These are phyloP conservation scores for Aplosporella prunicola DNA, from an alignment of 2,329 filamentous ascomycete genomes.

Conservation along the genomic window DNA sequence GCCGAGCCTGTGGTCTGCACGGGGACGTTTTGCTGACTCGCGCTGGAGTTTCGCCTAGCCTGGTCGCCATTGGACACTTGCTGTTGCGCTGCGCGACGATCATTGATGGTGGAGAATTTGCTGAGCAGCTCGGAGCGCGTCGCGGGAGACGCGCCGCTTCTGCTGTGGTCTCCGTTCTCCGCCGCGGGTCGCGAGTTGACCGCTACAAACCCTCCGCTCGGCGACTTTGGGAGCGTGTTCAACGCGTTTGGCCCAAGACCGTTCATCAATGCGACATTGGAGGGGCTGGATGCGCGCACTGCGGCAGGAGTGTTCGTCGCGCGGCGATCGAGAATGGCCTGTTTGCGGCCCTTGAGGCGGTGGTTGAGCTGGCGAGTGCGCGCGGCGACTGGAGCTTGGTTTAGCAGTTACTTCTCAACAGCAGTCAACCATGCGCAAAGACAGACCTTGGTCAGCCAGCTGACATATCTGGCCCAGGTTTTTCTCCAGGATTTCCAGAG, in stretches of 20 bases:
- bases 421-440: background rate
- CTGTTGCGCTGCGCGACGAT: constrained; percentile 31
- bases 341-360: constrained; percentile 62
- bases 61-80: constrained; percentile 21
- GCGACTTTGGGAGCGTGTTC: constrained; percentile 15
- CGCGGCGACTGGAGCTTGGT: constrained; percentile 47
- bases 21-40: constrained; percentile 13
- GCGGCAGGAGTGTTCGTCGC: constrained; percentile 37
- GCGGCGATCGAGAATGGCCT: constrained; percentile 59
- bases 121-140: constrained; percentile 52
- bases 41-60: constrained; percentile 21
- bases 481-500: constrained; percentile 73
- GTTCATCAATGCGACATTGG: constrained; percentile 34
- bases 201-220: constrained; percentile 47
- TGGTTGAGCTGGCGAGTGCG: constrained; percentile 73
- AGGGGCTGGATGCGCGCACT: constrained; percentile 29
- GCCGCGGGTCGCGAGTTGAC: constrained; percentile 44
- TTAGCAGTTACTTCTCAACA: constrained; percentile 1
- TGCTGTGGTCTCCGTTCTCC: constrained; percentile 21
- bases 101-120: constrained; percentile 52
- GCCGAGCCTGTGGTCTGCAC: constrained; percentile 16
- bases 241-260: constrained; percentile 22
- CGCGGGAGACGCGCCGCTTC: constrained; percentile 45
- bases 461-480: constrained; percentile 69
- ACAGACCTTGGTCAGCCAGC: constrained; percentile 62